A percentile compares a stretch with the other conserved stretches of the same genome.
These are phyloP conservation scores for Penicillium coprophilum DNA, from an alignment of 495 filamentous ascomycete species.

Conservation along the genomic window DNA sequence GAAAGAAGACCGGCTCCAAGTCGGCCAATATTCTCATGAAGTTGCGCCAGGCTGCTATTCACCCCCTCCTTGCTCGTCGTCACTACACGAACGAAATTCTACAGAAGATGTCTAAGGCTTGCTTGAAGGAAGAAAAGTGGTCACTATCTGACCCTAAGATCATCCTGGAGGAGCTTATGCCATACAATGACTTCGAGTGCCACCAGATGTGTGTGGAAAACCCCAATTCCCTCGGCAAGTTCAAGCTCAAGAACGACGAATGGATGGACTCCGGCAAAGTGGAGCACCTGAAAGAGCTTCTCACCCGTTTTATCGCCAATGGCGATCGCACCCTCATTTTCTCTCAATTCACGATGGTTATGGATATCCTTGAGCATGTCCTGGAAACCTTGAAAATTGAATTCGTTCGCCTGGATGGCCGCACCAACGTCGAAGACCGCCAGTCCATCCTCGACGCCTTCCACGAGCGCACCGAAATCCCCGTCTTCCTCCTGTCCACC, in stretches of 20 bases:
- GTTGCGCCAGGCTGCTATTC: constrained; percentile 88
- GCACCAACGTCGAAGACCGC: constrained; percentile 77
- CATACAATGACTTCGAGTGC: constrained; percentile 78
- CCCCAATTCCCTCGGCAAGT: constrained; percentile 64
- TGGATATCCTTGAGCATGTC: constrained; percentile 84
- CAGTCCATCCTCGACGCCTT: constrained; percentile 84
- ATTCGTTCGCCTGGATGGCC: constrained; percentile 81
- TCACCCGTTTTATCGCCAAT: constrained; percentile 69
- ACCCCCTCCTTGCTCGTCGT: constrained; percentile 81
- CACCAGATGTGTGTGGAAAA: constrained; percentile 75
- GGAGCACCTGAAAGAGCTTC: constrained; percentile 67
- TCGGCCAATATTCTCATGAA: constrained; percentile 82
- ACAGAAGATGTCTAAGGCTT: constrained; percentile 71
- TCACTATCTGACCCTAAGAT: constrained; percentile 59
- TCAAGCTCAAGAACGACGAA: constrained; percentile 67
- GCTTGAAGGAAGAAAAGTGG: constrained; percentile 64
- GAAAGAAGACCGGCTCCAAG: constrained; percentile 54
- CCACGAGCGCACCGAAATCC: constrained; percentile 70
- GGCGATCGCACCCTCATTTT: constrained; percentile 89
- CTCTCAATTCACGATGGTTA: constrained; percentile 86
- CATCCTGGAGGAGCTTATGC: constrained; percentile 68
- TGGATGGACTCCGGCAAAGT: constrained; percentile 97
- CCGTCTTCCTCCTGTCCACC: constrained; percentile 89
- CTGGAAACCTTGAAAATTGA: constrained; percentile 69
- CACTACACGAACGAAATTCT: constrained; percentile 73